Evolutionary conservation across 192 early-diverging fungal species (phyloP).

Genomic region (Umbelopsis sp.): DNA sequence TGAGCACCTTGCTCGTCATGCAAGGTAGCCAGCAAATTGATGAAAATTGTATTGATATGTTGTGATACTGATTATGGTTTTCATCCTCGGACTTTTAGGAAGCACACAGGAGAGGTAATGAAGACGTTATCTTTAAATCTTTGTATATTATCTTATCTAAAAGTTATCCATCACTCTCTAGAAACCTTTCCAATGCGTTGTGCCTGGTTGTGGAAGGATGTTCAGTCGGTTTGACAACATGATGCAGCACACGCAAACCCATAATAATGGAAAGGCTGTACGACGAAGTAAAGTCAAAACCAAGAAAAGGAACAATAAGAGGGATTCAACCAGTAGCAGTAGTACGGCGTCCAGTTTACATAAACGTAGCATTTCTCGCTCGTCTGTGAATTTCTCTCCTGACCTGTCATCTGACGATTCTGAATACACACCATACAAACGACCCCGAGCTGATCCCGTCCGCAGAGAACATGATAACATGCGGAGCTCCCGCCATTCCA

Average conservation of each 20-base stretch:
- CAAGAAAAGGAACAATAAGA: not conserved
- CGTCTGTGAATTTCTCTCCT: not conserved
- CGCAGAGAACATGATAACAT: not conserved
- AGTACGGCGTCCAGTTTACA: not conserved
- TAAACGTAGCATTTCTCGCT: not conserved
- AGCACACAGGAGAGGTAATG: conserved; percentile 33
- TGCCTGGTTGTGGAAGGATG: conserved; percentile 59
- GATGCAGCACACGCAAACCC: conserved; percentile 74
- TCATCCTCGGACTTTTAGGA: not conserved
- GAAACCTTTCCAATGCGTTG: conserved; percentile 69
- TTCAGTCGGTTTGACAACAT: conserved; percentile 77
- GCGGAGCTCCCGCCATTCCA: not conserved
- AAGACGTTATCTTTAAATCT: not conserved
- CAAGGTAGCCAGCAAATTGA: not conserved
- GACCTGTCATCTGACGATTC: conserved; percentile 10
- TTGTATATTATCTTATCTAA: too few species aligned
- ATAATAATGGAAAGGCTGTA: conserved; percentile 38
- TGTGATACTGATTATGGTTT: not conserved
- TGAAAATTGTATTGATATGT: not conserved
- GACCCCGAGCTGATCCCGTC: not conserved
- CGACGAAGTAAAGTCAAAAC: not conserved
- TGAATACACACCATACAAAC: conserved; percentile 1
- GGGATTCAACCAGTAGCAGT: not conserved
- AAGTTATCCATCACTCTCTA: too few species aligned
- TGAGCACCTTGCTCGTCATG: conserved; percentile 31